These are phyloP conservation scores for Macrocybe gigantea DNA, from an alignment of 768 basidiomycete genomes.

Conservation along the genomic window DNA sequence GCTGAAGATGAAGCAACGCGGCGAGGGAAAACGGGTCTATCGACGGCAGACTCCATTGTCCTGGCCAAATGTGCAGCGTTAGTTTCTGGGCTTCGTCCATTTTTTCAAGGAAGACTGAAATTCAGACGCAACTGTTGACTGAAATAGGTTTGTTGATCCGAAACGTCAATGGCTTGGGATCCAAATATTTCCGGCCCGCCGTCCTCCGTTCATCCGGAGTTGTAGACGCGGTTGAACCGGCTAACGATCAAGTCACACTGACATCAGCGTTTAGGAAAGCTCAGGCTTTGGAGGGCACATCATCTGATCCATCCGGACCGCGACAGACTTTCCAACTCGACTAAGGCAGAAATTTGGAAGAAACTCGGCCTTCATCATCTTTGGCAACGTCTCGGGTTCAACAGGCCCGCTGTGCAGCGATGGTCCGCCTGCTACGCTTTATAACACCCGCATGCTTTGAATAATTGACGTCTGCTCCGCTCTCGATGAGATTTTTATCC, in stretches of 20 bases:
- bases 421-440: conserved; percentile 5
- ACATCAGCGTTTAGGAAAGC: too few species aligned
- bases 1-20: conserved; percentile 62
- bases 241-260: too few species aligned
- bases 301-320: not conserved
- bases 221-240: too few species aligned
- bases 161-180: too few species aligned
- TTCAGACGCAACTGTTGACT: too few species aligned
- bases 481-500: conserved; percentile 4
- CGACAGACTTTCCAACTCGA: not conserved
- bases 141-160: too few species aligned
- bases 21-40: conserved; percentile 62
- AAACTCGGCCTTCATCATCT: conserved; percentile 3
- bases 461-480: not conserved
- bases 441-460: conserved; percentile 4
- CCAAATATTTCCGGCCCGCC: too few species aligned
- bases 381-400: not conserved
- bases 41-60: conserved; percentile 58
- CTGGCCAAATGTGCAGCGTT: conserved; percentile 65
- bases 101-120: not conserved
- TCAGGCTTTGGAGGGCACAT: not conserved
- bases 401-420: too few species aligned
- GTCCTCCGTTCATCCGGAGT: too few species aligned
- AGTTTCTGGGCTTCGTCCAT: conserved; percentile 10
- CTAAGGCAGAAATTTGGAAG: conserved; percentile 8